Base-by-base conservation (phyloP, 2,329 filamentous ascomycete species). In the Colletotrichum gigasporum region DNA sequence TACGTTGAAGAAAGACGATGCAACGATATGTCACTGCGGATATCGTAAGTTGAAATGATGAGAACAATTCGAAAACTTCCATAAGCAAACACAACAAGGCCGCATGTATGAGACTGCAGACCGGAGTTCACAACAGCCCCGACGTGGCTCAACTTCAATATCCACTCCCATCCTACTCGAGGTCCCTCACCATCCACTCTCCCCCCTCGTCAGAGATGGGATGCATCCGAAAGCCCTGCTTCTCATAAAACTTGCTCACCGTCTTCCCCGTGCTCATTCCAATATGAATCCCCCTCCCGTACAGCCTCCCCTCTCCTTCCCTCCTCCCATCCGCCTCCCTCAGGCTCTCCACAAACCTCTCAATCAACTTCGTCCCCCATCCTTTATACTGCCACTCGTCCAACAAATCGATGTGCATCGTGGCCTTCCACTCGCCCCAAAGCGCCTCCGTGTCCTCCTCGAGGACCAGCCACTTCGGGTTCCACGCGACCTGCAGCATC, bases 341-440 rank as follows among this genome's bases (percentile, higher is more conserved):
- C 53, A 83, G 73, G 37, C 75, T 77, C 56, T 73, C 74, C n/a
- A 82, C 73, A 65, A 83, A 82, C 63, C 48, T 63, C 44, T 78
- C 76, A 50, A 82, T 73, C 73, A 81, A 56, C 73, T 72, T 72
- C 59, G 75, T 70, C 4, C 83, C 82, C 81, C 81, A 84, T 2
- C 82, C 82, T 26, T 70, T 63, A 0, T 76, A 75, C 73, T 82
- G 80, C 68, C 70, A 80, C 60, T 61, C 69, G 26, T 75, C 75
- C 58, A 85, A 70, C 67, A 85, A 63, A 65, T 85, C 80, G 53
- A 85, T 82, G 71, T 85, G 83, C 81, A 85, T 77, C 61, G 81
- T 84, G 4, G 77, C 81, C 62, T 75, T 70, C 67, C 76, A 82
- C 51, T 67, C 68, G 20, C 67, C 60, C 14, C 70, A 73, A 45